Percentiles rank a stretch among this genome's conserved stretches.
phyloP scores from a whole-genome alignment of 176 grass and related monocot genomes.

The Zoysia japonica region DNA sequence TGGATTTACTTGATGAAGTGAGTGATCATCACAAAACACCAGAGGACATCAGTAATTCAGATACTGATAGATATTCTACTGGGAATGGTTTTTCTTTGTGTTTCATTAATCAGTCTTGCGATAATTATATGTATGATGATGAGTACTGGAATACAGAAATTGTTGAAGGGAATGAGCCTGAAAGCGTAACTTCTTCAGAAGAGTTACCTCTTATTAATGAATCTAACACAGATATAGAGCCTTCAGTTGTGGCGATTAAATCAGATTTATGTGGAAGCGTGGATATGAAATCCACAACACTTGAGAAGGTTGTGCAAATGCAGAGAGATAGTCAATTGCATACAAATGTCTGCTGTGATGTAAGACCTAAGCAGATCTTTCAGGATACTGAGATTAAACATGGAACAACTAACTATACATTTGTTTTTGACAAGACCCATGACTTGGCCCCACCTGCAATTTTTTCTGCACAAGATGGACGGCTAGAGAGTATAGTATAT shows the following conservation, averaged over 20 bases:
- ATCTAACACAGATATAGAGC: constrained; percentile 2
- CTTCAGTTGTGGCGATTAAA: background rate
- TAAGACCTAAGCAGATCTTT: constrained; percentile 37
- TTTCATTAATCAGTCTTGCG: constrained; percentile 32
- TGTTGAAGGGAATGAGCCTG: constrained; percentile 24
- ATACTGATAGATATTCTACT: constrained; percentile 34
- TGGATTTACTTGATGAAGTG: constrained; percentile 31
- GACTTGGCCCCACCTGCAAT: constrained; percentile 30
- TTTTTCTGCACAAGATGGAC: constrained; percentile 47
- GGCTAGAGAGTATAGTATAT: constrained; percentile 59
- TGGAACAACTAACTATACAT: constrained; percentile 27
- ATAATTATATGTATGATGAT: constrained; percentile 18
- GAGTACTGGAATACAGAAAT: constrained; percentile 29
- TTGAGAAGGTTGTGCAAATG: constrained; percentile 44
- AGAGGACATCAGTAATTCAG: constrained; percentile 17
- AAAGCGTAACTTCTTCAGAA: constrained; percentile 19
- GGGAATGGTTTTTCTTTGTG: constrained; percentile 32
- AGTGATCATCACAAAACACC: constrained; percentile 21
- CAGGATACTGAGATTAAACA: constrained; percentile 27
- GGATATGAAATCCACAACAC: constrained; percentile 25
- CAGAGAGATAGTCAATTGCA: constrained; percentile 36
- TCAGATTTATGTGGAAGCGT: constrained; percentile 43
- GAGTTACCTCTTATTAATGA: constrained; percentile 31
- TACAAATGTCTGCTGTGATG: constrained; percentile 32
- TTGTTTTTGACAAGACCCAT: constrained; percentile 43